Evolutionary conservation across 169 alveolate species (phyloP).

Genomic region (Eimeria acervulina): DNA sequence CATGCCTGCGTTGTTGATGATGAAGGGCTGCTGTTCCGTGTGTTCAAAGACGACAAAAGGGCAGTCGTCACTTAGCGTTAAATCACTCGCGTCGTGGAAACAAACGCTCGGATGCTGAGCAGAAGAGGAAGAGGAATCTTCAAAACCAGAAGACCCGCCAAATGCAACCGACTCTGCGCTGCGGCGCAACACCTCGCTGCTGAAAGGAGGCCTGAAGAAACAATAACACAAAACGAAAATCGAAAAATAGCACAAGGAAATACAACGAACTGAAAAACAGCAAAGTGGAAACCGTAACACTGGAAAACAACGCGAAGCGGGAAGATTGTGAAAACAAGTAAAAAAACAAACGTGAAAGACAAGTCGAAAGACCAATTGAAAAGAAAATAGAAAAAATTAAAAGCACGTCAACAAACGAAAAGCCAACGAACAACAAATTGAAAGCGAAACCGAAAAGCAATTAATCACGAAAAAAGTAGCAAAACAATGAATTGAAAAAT

Average conservation of each 20-base stretch:
- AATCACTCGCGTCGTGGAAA: slow-evolving; percentile 86
- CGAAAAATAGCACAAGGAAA: not conserved
- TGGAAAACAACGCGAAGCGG: not conserved
- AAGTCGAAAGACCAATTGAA: not conserved
- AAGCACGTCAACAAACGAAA: too few relatives aligned
- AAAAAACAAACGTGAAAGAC: not conserved
- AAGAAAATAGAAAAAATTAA: not conserved
- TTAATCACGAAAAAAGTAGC: not conserved
- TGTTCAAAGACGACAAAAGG: slow-evolving; percentile 92
- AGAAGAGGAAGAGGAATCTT: slow-evolving; percentile 77
- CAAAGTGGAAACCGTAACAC: not conserved
- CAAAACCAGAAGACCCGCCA: slow-evolving; percentile 69
- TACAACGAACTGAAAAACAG: not conserved
- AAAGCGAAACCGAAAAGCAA: too few relatives aligned
- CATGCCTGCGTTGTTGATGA: slow-evolving; percentile 91
- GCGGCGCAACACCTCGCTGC: slow-evolving; percentile 80
- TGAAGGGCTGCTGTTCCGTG: slow-evolving; percentile 92
- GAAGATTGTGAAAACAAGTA: not conserved
- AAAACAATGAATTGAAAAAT: too few relatives aligned
- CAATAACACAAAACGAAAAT: not conserved
- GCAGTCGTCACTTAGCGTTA: slow-evolving; percentile 90
- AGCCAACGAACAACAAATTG: too few relatives aligned
- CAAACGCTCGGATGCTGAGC: slow-evolving; percentile 86
- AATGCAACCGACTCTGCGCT: slow-evolving; percentile 80
- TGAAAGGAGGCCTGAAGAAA: slow-evolving; percentile 70